These are phyloP conservation scores for Hansenula sp. DNA, from an alignment of 1,139 yeast species.

Conservation along the genomic window DNA sequence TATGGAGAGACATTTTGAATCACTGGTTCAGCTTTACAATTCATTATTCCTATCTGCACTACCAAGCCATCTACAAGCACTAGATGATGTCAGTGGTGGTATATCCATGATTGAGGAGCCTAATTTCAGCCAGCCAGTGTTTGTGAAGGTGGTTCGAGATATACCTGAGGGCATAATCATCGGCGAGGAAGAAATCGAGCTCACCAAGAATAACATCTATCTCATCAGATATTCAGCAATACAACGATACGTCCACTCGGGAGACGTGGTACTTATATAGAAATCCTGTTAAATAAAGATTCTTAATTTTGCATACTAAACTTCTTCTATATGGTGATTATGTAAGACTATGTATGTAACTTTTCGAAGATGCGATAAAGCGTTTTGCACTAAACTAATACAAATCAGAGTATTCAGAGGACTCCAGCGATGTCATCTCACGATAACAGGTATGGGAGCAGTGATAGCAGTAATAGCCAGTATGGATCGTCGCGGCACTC, in stretches of 20 bases:
- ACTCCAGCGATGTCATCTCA: constrained; percentile 3
- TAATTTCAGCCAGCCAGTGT: constrained; percentile 70
- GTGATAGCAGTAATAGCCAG: constrained; percentile 3
- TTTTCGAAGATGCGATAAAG: too few relatives aligned
- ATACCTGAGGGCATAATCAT: constrained; percentile 62
- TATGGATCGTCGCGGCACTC: constrained; percentile 8
- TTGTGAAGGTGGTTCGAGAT: constrained; percentile 56
- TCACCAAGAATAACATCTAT: constrained; percentile 65
- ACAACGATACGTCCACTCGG: constrained; percentile 33
- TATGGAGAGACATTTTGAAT: constrained; percentile 58
- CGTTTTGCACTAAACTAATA: neutral
- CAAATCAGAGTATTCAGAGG: too few relatives aligned
- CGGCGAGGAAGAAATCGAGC: constrained; percentile 54
- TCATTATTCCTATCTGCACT: constrained; percentile 60
- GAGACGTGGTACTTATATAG: constrained; percentile 40
- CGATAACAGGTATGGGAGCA: constrained; percentile 5
- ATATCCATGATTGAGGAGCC: constrained; percentile 79
- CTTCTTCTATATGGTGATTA: neutral
- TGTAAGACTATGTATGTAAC: too few relatives aligned
- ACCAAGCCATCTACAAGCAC: constrained; percentile 62
- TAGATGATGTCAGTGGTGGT: constrained; percentile 78
- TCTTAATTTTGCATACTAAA: too few relatives aligned
- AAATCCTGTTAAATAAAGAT: neutral
- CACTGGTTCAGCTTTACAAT: constrained; percentile 63
- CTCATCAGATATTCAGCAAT: constrained; percentile 66